These are phyloP conservation scores for Trametes elegans DNA, from an alignment of 768 basidiomycete genomes.

Conservation along the genomic window DNA sequence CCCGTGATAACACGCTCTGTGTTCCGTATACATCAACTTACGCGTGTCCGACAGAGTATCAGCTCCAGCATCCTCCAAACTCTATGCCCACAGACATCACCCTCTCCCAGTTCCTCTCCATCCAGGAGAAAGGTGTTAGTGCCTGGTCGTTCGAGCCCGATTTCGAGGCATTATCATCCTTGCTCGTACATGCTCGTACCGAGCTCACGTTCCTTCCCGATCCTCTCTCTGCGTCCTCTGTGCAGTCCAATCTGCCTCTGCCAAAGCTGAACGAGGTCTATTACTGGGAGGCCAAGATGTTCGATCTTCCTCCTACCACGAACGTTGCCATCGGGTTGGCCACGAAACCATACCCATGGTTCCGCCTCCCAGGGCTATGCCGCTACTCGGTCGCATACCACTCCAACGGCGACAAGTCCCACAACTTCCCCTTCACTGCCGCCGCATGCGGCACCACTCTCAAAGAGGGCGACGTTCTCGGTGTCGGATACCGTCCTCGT, in stretches of 20 bases:
- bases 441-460: slow-evolving; percentile 78
- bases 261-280: slow-evolving; percentile 99
- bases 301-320: slow-evolving; percentile 86
- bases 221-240: slow-evolving; percentile 89
- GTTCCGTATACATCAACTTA: not conserved
- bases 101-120: slow-evolving; percentile 95
- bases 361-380: slow-evolving; percentile 85
- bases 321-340: slow-evolving; percentile 91
- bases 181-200: slow-evolving; percentile 92
- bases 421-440: slow-evolving; percentile 94
- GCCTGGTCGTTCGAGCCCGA: slow-evolving; percentile 99
- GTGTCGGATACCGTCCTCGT: slow-evolving; percentile 93
- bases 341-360: slow-evolving; percentile 95
- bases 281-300: slow-evolving; percentile 99
- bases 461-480: slow-evolving; percentile 94
- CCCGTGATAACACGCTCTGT: slow-evolving; percentile 18
- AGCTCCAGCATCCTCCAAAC: slow-evolving; percentile 88
- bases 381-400: slow-evolving; percentile 93
- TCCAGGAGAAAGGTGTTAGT: slow-evolving; percentile 99
- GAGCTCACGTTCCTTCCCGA: slow-evolving; percentile 98
- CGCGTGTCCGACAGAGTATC: slow-evolving; percentile 54
- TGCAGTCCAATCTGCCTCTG: slow-evolving; percentile 94
- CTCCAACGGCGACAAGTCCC: slow-evolving; percentile 94
- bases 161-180: slow-evolving; percentile 89
- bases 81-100: slow-evolving; percentile 99